Base-by-base conservation (phyloP, 1,284 basidiomycete genomes). In the Heimioporus retisporus region DNA sequence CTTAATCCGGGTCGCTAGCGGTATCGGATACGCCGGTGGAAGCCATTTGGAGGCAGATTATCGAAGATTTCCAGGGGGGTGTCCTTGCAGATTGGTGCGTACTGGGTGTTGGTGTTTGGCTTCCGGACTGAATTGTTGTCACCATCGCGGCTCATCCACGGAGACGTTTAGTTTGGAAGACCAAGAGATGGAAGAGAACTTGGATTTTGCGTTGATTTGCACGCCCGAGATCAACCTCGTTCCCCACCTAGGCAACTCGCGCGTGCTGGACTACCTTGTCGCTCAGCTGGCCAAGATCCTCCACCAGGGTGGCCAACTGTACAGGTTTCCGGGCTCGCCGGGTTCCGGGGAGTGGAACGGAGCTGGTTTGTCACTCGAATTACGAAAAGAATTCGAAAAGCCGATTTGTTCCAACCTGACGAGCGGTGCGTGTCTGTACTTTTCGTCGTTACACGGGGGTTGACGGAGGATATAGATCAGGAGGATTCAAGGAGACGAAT, bases 161-260 rank as follows among this genome's bases (percentile, higher is more conserved):
- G 85, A 90, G 65, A 73, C 80, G 18, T 83, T 93, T 61, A 75
- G 90, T 1, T 80, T 92, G 4, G 89, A 92, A 15, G 83, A 86
- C 3, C 90, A 93, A 77, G 90, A 92, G 66, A 84, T 84, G 0
- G 96, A 98, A 76, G 97, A 98, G 77, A 90, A 90, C 63, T 98
- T 97, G 75, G 94, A 97, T 70, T 96, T 96, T 75, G 91, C 93
- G 13, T 98, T 97, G n/a, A 86, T 98, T 42, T 86, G 88, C 6
- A 87, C 92, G 1, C 81, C 98, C 23, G 93, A 96, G 77, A 88
- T 88, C 15, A 90, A 94, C 71, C 88, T 98, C 8, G 80, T 95
- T 2, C 94, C 96, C 0, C 85, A 90, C 67, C 77, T 98, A 4
- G 94, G 94, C 4, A 84, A 90, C 54, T 59, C 80, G 2, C 84